Percentiles rank a stretch among this genome's conserved stretches.
These are phyloP conservation scores for Penicillium sp. DNA, from an alignment of 2,329 filamentous ascomycete genomes.

Conservation along the genomic window DNA sequence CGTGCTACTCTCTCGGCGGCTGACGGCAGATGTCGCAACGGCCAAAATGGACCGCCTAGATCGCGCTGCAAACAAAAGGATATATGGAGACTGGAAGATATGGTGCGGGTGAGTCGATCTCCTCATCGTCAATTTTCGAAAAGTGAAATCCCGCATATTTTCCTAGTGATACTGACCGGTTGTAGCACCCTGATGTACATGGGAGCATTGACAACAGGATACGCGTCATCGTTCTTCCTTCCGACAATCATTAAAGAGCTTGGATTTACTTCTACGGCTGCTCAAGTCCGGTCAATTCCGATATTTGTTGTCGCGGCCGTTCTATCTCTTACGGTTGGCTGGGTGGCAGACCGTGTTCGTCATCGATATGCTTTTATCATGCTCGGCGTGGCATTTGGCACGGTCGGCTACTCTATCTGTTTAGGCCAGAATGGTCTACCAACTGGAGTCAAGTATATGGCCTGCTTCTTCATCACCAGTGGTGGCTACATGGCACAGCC, in stretches of 20 bases:
- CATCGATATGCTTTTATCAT: constrained; percentile 28
- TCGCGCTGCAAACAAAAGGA: constrained; percentile 9
- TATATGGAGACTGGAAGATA: not conserved
- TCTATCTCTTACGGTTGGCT: constrained; percentile 20
- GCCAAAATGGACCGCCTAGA: constrained; percentile 9
- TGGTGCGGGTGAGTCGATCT: not conserved
- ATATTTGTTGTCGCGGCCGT: constrained; percentile 24
- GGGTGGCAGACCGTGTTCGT: constrained; percentile 17
- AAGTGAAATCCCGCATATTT: constrained; percentile 11
- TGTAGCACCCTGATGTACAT: no score
- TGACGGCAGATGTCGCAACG: no score
- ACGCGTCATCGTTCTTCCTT: constrained; percentile 26
- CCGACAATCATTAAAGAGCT: constrained; percentile 28
- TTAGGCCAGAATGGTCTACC: constrained; percentile 18
- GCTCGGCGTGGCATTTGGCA: constrained; percentile 17
- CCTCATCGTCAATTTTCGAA: not conserved
- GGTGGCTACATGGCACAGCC: constrained; percentile 30
- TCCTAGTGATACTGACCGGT: no score
- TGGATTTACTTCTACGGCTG: constrained; percentile 22
- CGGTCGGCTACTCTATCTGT: constrained; percentile 29
- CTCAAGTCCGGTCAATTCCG: constrained; percentile 29
- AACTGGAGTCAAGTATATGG: constrained; percentile 39
- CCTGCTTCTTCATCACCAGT: constrained; percentile 43
- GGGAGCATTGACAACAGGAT: not conserved
- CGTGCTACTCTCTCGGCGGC: no score